Conservation (phyloP, 495 filamentous ascomycete species). For the Neurospora hispaniola region DNA sequence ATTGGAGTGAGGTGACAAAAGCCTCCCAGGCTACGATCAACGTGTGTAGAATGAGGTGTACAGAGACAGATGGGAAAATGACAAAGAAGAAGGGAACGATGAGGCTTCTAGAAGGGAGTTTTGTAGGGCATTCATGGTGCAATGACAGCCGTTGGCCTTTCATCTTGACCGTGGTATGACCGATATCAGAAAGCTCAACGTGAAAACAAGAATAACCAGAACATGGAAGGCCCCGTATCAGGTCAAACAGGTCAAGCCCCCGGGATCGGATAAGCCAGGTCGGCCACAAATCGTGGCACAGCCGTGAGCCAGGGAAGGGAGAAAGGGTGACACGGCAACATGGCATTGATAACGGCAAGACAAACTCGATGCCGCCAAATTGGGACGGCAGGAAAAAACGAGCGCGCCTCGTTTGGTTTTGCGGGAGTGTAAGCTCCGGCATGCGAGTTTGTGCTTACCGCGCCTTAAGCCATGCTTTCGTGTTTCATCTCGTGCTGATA, state of each 20-base stretch:
- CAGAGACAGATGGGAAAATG: background rate
- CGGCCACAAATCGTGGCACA: background rate
- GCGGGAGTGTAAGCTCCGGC: slow-evolving; percentile 15
- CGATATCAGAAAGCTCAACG: background rate
- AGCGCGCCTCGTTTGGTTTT: slow-evolving; percentile 8
- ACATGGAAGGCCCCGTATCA: background rate
- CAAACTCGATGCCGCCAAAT: slow-evolving; percentile 9
- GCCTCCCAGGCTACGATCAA: background rate
- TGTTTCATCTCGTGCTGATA: background rate
- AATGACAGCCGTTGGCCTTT: background rate
- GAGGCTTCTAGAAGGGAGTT: background rate
- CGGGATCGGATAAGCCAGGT: background rate
- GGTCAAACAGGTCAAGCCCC: background rate
- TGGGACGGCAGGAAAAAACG: slow-evolving; percentile 4
- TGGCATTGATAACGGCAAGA: slow-evolving; percentile 5
- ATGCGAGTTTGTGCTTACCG: slow-evolving; percentile 10
- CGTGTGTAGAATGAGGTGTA: background rate
- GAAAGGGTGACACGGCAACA: slow-evolving; percentile 14
- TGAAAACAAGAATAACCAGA: background rate
- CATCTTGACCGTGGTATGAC: background rate
- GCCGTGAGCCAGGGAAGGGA: background rate
- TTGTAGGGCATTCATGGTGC: slow-evolving; percentile 4
- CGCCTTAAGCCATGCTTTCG: slow-evolving; percentile 4
- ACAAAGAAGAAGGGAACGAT: background rate
- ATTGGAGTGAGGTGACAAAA: background rate